Conservation (phyloP, 305 asterid species). For the Fraxinus platypoda region DNA sequence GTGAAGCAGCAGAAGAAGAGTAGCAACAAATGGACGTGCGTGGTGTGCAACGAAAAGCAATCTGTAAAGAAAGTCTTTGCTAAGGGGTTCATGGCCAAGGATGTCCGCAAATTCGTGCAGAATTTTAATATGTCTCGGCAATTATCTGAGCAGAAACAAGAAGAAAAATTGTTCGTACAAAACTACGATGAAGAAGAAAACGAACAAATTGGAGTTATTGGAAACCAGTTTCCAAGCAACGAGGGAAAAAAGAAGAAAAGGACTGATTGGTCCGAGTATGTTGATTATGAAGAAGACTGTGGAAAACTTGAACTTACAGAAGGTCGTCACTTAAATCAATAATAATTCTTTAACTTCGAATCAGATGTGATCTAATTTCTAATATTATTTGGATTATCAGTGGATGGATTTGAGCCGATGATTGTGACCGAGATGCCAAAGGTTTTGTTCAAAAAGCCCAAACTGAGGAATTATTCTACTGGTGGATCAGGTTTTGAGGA, state of each 20-base stretch:
- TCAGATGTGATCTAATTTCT: neutral
- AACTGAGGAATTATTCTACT: constrained; percentile 32
- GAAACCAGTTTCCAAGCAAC: constrained; percentile 15
- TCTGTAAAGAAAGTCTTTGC: constrained; percentile 66
- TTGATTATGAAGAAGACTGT: constrained; percentile 41
- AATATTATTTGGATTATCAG: constrained; percentile 37
- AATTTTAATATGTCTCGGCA: constrained; percentile 84
- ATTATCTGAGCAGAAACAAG: constrained; percentile 41
- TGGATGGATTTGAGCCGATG: constrained; percentile 41
- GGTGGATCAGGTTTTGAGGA: constrained; percentile 13
- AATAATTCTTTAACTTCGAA: too few species aligned
- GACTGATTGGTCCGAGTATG: constrained; percentile 78
- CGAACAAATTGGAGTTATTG: neutral
- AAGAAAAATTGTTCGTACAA: neutral
- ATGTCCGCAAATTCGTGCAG: constrained; percentile 78
- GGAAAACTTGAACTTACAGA: constrained; percentile 15
- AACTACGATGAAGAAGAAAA: neutral
- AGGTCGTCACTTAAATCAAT: constrained; percentile 39
- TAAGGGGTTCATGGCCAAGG: constrained; percentile 69
- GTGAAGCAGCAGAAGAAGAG: constrained; percentile 97
- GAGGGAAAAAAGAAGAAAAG: constrained; percentile 34
- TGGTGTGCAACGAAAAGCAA: constrained; percentile 85
- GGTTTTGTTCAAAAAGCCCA: constrained; percentile 53
- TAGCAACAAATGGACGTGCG: constrained; percentile 86
- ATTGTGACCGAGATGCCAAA: constrained; percentile 67